Evolutionary conservation across 345 rosid species (phyloP).

Genomic region (Brassica nigra): DNA sequence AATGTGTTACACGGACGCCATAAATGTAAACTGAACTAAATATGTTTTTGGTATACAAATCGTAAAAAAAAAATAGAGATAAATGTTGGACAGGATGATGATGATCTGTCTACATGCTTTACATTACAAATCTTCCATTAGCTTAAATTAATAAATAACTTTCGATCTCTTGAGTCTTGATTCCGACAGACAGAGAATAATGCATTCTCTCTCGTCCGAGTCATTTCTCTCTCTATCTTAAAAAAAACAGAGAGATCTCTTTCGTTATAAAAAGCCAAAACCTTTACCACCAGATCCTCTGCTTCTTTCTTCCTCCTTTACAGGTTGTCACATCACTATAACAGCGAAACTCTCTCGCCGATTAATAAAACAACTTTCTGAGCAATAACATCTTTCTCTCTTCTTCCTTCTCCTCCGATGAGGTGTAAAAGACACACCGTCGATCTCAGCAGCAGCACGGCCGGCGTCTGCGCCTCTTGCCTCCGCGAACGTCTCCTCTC

Average conservation of each 20-base stretch:
- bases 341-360: constrained; percentile 17
- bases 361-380: not conserved
- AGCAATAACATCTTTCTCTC: not conserved
- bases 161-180: not conserved
- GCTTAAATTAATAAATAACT: not conserved
- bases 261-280: constrained; percentile 28
- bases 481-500: constrained; percentile 74
- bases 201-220: not conserved
- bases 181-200: not conserved
- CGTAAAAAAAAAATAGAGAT: not conserved
- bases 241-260: constrained; percentile 6
- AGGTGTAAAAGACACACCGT: constrained; percentile 72
- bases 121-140: constrained; percentile 24
- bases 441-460: constrained; percentile 60
- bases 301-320: constrained; percentile 12
- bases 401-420: constrained; percentile 43
- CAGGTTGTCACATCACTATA: constrained; percentile 39
- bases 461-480: constrained; percentile 89
- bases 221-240: not conserved
- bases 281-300: constrained; percentile 33
- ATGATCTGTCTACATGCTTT: constrained; percentile 31
- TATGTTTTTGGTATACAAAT: not conserved
- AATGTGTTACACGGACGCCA: too few species aligned
- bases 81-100: not conserved
- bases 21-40: not conserved